These are phyloP conservation scores for Colletotrichum lentis DNA, from an alignment of 2,329 filamentous ascomycete genomes.

Conservation along the genomic window DNA sequence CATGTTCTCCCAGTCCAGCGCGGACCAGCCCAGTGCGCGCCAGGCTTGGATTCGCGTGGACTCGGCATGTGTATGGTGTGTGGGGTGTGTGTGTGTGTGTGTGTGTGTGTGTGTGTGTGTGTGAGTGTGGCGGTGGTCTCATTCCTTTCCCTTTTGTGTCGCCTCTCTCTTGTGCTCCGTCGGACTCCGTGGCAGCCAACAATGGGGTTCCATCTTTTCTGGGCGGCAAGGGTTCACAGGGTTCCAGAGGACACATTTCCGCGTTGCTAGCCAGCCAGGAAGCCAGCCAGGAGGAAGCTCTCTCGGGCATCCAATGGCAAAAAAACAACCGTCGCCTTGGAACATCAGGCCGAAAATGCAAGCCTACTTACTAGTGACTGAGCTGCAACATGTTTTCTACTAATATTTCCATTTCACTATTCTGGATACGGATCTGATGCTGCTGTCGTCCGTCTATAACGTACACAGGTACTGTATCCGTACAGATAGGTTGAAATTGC, in stretches of 20 bases:
- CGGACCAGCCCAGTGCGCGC: constrained; percentile 21
- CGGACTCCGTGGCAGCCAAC: not conserved
- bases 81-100: constrained; percentile 3
- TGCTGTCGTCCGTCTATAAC: too few relatives aligned
- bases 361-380: too few relatives aligned
- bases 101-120: constrained; percentile 8
- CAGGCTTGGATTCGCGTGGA: constrained; percentile 11
- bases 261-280: constrained; percentile 12
- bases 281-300: constrained; percentile 1
- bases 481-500: too few relatives aligned
- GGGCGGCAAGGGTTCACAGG: not conserved
- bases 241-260: constrained; percentile 32
- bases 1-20: constrained; percentile 14
- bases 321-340: too few relatives aligned
- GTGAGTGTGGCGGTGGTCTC: constrained; percentile 10
- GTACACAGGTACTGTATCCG: too few relatives aligned
- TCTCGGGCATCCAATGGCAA: too few relatives aligned
- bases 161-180: not conserved
- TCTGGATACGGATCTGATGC: too few relatives aligned
- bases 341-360: too few relatives aligned
- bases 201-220: not conserved
- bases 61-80: not conserved
- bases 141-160: constrained; percentile 7
- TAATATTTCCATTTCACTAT: too few relatives aligned
- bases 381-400: too few relatives aligned